Base-by-base conservation (phyloP, 352 stramenopile genomes). In the Phytopythium kandeliae region DNA sequence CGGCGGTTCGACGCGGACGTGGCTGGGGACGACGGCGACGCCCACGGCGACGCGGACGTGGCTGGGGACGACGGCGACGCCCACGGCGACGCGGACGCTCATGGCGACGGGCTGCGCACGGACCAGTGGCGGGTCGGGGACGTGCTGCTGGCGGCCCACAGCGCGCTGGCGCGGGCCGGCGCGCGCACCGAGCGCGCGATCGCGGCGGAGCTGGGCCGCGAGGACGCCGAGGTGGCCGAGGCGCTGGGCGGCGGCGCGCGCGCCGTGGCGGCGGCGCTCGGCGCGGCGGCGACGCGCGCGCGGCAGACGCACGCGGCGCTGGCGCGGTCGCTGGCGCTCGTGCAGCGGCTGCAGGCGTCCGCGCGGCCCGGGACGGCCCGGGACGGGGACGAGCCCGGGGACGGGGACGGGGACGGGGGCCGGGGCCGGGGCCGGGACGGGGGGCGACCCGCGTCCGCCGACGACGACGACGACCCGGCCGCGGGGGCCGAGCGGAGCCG, bases 71-170 rank as follows among this genome's bases (percentile, higher is more conserved):
- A 4, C 4, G 28, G 7, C 28, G 28, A 31, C 28, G 28, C 28
- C 28, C 4, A 31, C 4, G 28, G 28, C 4, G 63, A 73, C 2
- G 50, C 56, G 28, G 48, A 60, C 19, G 56, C 67, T 4, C 4
- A 4, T 4, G 28, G 9, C 4, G 28, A 31, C 28, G 28, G 58
- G 46, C 40, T 69, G 13, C 78, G 75, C 1, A 41, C 54, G 4
- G n/a, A n/a, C n/a, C 65, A 64, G 12, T 90, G 78, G 78, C 58
- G 65, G 5, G 74, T 90, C 6, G 76, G 78, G 35, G 78, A 90
- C 45, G 47, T 90, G 16, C 54, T 90, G 17, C 36, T 87, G 2
- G 62, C 76, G 17, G 85, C 78, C n/a, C 78, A 90, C 55, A 69
- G 56, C n/a, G 50, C 76, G 17, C 55, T 90, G 33, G 63, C 74